Percentiles rank a stretch among this genome's conserved stretches.
phyloP scores from a whole-genome alignment of 2,329 filamentous ascomycete genomes.

The Ambrosiella xylebori region DNA sequence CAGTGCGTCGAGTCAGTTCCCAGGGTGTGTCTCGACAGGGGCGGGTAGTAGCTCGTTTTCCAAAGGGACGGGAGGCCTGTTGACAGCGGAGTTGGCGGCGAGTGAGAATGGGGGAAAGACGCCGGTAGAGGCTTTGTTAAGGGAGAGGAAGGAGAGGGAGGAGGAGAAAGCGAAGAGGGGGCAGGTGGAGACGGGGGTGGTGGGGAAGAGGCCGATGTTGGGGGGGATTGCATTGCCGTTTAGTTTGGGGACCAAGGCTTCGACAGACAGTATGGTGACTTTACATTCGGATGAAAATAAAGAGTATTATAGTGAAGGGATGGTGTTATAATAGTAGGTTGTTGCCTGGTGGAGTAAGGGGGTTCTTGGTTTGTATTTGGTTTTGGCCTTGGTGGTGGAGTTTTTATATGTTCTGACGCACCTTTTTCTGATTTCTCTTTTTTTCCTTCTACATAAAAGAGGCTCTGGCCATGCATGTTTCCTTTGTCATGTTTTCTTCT shows the following conservation, averaged over 20 bases:
- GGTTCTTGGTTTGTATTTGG: not conserved
- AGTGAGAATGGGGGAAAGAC: not conserved
- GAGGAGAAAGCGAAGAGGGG: slow-evolving; percentile 19
- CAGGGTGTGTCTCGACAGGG: not conserved
- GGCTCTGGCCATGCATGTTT: not conserved
- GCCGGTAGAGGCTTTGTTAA: slow-evolving; percentile 7
- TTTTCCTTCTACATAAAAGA: slow-evolving; percentile 1
- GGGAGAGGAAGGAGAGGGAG: slow-evolving; percentile 6
- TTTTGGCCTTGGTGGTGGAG: not conserved
- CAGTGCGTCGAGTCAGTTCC: not conserved
- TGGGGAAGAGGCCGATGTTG: slow-evolving; percentile 47
- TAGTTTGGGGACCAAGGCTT: slow-evolving; percentile 43
- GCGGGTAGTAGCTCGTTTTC: not conserved
- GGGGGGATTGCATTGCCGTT: slow-evolving; percentile 59
- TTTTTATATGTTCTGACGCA: not conserved
- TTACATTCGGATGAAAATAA: slow-evolving; percentile 27
- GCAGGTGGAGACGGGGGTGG: slow-evolving; percentile 30
- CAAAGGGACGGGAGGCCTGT: not conserved
- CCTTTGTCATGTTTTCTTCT: not conserved
- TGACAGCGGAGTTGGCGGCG: not conserved
- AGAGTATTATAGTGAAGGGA: not conserved
- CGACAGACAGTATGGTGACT: slow-evolving; percentile 55
- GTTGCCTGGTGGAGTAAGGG: not conserved
- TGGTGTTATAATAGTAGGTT: not conserved
- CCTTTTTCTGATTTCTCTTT: not conserved